Evolutionary conservation across 768 basidiomycete species (phyloP).

Genomic region (Favolaschia claudopus): DNA sequence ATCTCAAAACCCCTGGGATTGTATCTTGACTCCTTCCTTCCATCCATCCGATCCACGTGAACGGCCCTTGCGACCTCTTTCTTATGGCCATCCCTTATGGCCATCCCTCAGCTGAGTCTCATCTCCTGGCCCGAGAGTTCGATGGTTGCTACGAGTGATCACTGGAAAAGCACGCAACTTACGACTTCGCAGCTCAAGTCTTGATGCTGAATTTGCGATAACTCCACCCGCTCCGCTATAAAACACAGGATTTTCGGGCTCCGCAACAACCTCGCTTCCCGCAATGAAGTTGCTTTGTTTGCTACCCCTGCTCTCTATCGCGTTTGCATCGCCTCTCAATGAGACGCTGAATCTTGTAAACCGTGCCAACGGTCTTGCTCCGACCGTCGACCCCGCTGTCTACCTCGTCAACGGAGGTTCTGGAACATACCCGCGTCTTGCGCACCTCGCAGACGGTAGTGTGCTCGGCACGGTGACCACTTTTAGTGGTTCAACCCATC

Average conservation of each 20-base stretch:
- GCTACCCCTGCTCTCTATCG: not conserved
- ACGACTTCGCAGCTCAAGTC: too few relatives aligned
- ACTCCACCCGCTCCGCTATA: not conserved
- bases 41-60: not conserved
- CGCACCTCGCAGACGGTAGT: slow-evolving; percentile 23
- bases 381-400: slow-evolving; percentile 12
- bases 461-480: slow-evolving; percentile 15
- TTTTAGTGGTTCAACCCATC: slow-evolving; percentile 1
- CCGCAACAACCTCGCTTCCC: not conserved
- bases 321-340: not conserved
- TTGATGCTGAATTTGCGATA: too few relatives aligned
- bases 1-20: too few relatives aligned
- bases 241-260: not conserved
- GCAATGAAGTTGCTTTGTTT: slow-evolving; percentile 9
- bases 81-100: not conserved
- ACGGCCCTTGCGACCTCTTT: not conserved
- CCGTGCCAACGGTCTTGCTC: slow-evolving; percentile 18
- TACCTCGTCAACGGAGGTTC: not conserved
- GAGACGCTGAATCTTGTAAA: not conserved
- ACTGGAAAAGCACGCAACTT: too few relatives aligned
- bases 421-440: slow-evolving; percentile 25
- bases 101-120: not conserved
- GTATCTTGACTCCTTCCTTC: too few relatives aligned
- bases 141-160: too few relatives aligned
- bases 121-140: too few relatives aligned